These are phyloP conservation scores for Thamnidium elegans DNA, from an alignment of 192 early-diverging fungal genomes.

Conservation along the genomic window DNA sequence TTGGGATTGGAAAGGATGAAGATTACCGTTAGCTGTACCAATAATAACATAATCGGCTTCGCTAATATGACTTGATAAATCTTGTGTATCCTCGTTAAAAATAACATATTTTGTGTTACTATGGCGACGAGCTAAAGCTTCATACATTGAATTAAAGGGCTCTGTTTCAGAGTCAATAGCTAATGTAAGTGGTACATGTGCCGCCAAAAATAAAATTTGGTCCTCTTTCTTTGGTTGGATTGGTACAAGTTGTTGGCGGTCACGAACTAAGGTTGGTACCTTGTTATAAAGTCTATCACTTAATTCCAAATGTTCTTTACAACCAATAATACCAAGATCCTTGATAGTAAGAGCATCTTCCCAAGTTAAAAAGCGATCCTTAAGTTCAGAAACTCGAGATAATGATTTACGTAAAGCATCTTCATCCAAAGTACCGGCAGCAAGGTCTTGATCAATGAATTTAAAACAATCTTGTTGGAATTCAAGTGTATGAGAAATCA, in stretches of 20 bases:
- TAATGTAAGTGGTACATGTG: conserved; percentile 35
- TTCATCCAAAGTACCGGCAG: conserved; percentile 6
- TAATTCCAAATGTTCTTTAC: conserved; percentile 20
- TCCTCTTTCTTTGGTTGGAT: conserved; percentile 13
- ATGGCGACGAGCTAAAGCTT: conserved; percentile 20
- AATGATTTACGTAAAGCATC: conserved; percentile 22
- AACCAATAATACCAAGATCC: conserved; percentile 18
- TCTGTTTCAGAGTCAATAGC: conserved; percentile 38
- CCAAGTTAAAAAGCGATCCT: conserved; percentile 34
- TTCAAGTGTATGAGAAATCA: conserved; percentile 38
- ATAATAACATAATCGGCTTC: conserved; percentile 24
- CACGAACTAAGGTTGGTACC: conserved; percentile 29
- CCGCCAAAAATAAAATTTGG: conserved; percentile 33
- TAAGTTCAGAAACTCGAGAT: conserved; percentile 25
- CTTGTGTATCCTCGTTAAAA: conserved; percentile 25
- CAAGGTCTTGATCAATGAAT: conserved; percentile 15
- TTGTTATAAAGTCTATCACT: conserved; percentile 27
- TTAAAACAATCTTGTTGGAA: conserved; percentile 28
- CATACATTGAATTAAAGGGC: conserved; percentile 34
- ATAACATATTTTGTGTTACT: conserved; percentile 24
- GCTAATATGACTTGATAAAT: neutral
- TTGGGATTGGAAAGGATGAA: conserved; percentile 28
- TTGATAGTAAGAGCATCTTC: conserved; percentile 17
- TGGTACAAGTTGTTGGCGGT: conserved; percentile 21
- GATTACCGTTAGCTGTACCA: conserved; percentile 37